phyloP scores from a whole-genome alignment of 2,329 filamentous ascomycete species.

The Chaetothyriales sp. region DNA sequence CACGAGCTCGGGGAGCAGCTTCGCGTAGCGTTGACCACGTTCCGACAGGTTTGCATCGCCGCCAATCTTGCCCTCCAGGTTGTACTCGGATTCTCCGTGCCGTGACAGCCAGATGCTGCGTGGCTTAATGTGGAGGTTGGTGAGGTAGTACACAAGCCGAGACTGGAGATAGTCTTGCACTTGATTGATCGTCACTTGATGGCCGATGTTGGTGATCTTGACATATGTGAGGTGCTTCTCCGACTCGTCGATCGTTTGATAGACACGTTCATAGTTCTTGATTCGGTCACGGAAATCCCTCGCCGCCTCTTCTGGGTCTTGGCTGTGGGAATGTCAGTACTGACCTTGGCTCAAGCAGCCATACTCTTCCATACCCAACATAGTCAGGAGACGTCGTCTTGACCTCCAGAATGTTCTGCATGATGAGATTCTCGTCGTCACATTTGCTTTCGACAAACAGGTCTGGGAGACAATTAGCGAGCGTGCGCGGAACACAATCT shows the following conservation, averaged over 20 bases:
- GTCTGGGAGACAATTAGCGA: constrained; percentile 33
- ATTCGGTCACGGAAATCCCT: constrained; percentile 89
- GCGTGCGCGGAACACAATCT: not conserved
- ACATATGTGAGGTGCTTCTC: constrained; percentile 85
- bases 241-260: constrained; percentile 81
- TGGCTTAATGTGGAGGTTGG: constrained; percentile 95
- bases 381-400: constrained; percentile 97
- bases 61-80: constrained; percentile 79
- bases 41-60: constrained; percentile 78
- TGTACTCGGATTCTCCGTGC: constrained; percentile 92
- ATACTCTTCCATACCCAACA: constrained; percentile 25
- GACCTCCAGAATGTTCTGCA: constrained; percentile 95
- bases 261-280: constrained; percentile 92
- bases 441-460: constrained; percentile 96
- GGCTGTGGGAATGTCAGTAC: constrained; percentile 36
- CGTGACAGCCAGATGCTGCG: constrained; percentile 93
- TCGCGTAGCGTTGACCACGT: constrained; percentile 76
- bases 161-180: constrained; percentile 95
- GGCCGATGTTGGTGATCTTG: constrained; percentile 92
- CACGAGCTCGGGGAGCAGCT: constrained; percentile 70
- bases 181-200: constrained; percentile 93
- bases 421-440: constrained; percentile 88
- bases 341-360: not conserved
- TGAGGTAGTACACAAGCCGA: constrained; percentile 92
- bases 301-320: constrained; percentile 84